These are phyloP conservation scores for Neolecta irregularis DNA, from an alignment of 1,139 yeast genomes.

Conservation along the genomic window DNA sequence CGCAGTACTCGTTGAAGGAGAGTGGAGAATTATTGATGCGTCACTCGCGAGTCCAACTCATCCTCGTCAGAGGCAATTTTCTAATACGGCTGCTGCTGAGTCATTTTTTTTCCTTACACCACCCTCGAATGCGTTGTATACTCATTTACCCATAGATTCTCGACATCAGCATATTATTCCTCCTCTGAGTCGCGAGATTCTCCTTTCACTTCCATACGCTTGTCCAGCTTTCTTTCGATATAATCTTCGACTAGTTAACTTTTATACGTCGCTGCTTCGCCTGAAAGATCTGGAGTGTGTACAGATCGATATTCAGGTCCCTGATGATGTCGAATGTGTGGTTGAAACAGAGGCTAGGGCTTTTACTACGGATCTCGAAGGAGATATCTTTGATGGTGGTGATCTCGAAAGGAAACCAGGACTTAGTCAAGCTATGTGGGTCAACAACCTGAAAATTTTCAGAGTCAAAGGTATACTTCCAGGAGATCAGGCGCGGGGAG, in stretches of 20 bases:
- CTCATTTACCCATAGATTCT: constrained; percentile 70
- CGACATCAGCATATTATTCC: constrained; percentile 78
- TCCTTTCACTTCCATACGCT: constrained; percentile 66
- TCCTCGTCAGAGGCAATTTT: constrained; percentile 31
- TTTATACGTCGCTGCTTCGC: constrained; percentile 61
- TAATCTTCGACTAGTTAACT: constrained; percentile 44
- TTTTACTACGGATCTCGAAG: too few relatives aligned
- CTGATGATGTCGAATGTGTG: constrained; percentile 51
- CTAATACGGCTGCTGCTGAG: constrained; percentile 20
- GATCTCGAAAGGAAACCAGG: constrained; percentile 31
- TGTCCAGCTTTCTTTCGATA: constrained; percentile 64
- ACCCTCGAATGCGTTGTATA: constrained; percentile 60
- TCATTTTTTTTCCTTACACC: constrained; percentile 63
- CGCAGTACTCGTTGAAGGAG: constrained; percentile 55
- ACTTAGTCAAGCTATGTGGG: constrained; percentile 64
- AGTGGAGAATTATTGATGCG: constrained; percentile 66
- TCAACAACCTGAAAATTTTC: constrained; percentile 46
- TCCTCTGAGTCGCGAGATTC: constrained; percentile 62
- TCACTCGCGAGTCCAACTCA: constrained; percentile 43
- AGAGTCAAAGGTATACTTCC: constrained; percentile 74
- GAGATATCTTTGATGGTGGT: constrained; percentile 25
- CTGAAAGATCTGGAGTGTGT: constrained; percentile 60
- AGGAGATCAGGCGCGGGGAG: constrained; percentile 48
- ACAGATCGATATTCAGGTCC: constrained; percentile 61
- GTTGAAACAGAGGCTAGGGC: constrained; percentile 35